Evolutionary conservation across 768 basidiomycete species (phyloP), one percentile per base, ranked within the genome.

Genomic region (Astraeus odoratus): DNA sequence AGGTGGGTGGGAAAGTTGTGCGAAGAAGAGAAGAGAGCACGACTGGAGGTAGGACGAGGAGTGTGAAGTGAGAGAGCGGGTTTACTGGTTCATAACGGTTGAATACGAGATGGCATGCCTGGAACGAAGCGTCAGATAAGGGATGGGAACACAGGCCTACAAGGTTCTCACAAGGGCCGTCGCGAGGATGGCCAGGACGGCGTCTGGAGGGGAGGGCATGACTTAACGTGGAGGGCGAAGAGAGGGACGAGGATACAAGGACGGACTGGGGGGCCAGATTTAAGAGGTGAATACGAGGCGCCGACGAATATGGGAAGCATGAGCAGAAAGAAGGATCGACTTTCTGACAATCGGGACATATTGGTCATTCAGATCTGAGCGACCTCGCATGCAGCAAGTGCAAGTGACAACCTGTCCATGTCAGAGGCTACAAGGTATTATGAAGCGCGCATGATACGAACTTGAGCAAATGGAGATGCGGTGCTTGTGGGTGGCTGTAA

Each of bases 331-430:
- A 52, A 60, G 56, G 60, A 64, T 64, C 64, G 62, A 64, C 62
- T 58, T 58, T 59, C 57, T 50, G 62, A 66, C 63, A 62, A 66
- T 66, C 62, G 46, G 51, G 50, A 52, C 42, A 52, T 52, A 51
- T 51, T 48, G 22, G 56, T 38, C 54, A 61, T 51, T 49, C 42
- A 53, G 50, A 43, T 19, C 47, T n/a, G 37, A 51, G 41, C 49
- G 52, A 53, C 46, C 48, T 51, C 50, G 48, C 58, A 33, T 47
- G 43, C 49, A 52, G 48, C 27, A 29, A 29, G 27, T 29, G 27
- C 12, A 6, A 29, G 7, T 7, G 6, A 29, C 12, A 12, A 7
- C 6, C 27, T 29, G 27, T 29, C 12, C 27, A 31, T 31, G 30
- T 13, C 30, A 31, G 30, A n/a, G n/a, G n/a, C n/a, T n/a, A 30